Percentiles rank a stretch among this genome's conserved stretches.
Evolutionary conservation across 495 filamentous ascomycete genomes (phyloP).

Genomic region (Hypoxylon lienhwacheense): DNA sequence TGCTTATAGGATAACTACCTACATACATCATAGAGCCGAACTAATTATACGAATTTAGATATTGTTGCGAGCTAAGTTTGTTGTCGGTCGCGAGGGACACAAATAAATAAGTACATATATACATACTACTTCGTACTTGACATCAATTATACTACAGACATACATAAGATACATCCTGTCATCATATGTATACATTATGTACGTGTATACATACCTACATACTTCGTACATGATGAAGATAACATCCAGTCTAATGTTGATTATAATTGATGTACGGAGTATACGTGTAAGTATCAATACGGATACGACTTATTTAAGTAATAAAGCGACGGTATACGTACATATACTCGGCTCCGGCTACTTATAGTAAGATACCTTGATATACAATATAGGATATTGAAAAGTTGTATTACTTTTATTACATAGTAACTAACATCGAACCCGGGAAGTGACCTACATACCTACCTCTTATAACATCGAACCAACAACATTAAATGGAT

Average conservation of each 20-base stretch:
- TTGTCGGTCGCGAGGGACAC: too few species aligned
- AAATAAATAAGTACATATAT: background rate
- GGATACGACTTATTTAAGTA: conserved; percentile 10
- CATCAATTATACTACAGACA: background rate
- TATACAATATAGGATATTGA: conserved; percentile 15
- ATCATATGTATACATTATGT: background rate
- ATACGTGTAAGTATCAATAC: background rate
- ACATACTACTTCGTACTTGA: background rate
- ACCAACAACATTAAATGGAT: too few species aligned
- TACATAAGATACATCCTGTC: background rate
- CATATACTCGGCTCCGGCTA: conserved; percentile 8
- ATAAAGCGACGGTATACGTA: too few species aligned
- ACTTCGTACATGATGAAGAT: background rate
- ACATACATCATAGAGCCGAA: too few species aligned
- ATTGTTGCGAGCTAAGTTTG: too few species aligned
- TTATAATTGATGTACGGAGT: background rate
- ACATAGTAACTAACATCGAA: too few species aligned
- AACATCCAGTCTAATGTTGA: background rate
- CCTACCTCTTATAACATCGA: conserved; percentile 1
- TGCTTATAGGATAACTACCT: too few species aligned
- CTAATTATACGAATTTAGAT: too few species aligned
- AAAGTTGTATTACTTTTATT: conserved; percentile 15
- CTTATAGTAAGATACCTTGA: conserved; percentile 23
- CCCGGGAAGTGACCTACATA: conserved; percentile 4
- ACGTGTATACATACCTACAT: background rate